Evolutionary conservation across 352 stramenopile species (phyloP).

Genomic region (Phytophthora cactorum): DNA sequence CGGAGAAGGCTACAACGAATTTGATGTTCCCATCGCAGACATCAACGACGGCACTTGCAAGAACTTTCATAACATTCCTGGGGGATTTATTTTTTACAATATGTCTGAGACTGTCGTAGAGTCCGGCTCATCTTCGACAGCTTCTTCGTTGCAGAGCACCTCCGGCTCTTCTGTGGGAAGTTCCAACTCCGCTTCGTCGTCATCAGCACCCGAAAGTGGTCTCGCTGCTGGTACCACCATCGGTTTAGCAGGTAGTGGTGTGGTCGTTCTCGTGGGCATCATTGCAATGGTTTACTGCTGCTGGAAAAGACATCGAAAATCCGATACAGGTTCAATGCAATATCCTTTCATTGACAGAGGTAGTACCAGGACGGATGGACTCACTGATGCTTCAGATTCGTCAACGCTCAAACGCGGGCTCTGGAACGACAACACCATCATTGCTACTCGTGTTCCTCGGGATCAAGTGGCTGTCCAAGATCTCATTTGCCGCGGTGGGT

Average conservation of each 20-base stretch:
- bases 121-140: neutral
- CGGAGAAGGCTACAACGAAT: neutral
- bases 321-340: neutral
- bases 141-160: neutral
- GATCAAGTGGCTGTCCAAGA: slow-evolving; percentile 3
- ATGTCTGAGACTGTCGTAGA: neutral
- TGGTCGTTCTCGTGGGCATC: slow-evolving; percentile 2
- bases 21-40: slow-evolving; percentile 1
- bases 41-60: neutral
- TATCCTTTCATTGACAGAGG: slow-evolving; percentile 4
- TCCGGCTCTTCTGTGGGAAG: neutral
- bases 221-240: neutral
- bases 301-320: slow-evolving; percentile 1
- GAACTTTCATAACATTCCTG: neutral
- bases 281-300: neutral
- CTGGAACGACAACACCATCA: slow-evolving; percentile 16
- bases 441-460: slow-evolving; percentile 14
- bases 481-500: slow-evolving; percentile 30
- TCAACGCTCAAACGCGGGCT: slow-evolving; percentile 1
- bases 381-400: slow-evolving; percentile 3
- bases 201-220: neutral
- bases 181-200: neutral
- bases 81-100: neutral
- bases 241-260: neutral
- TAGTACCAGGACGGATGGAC: neutral